A percentile compares a stretch with the other conserved stretches of the same genome.
Evolutionary conservation across 345 rosid genomes (phyloP).

Genomic region (Eucalyptus sp.): DNA sequence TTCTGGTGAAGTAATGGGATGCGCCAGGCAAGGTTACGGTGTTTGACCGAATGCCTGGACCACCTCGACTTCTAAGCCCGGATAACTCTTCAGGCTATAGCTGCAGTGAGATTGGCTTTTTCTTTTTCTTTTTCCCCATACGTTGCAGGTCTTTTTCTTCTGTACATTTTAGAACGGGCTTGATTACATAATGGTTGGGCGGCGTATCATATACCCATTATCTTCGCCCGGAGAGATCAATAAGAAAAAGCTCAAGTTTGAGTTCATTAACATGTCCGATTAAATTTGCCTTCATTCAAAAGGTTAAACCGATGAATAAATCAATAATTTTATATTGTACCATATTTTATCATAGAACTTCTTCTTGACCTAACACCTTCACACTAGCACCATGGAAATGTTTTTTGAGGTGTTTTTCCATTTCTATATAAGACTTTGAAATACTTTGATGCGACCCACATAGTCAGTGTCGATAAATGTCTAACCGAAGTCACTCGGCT

Average conservation of each 20-base stretch:
- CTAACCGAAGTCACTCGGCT: neutral
- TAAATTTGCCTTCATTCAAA: neutral
- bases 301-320: neutral
- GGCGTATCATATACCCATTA: neutral
- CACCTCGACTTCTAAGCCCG: slow-evolving; percentile 8
- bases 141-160: neutral
- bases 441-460: neutral
- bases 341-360: neutral
- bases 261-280: neutral
- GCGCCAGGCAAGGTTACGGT: neutral
- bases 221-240: neutral
- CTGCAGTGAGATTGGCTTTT: neutral
- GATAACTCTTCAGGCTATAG: neutral
- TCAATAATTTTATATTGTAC: neutral
- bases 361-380: neutral
- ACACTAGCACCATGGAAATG: neutral
- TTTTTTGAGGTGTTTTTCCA: neutral
- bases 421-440: neutral
- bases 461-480: neutral
- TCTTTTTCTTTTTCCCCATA: neutral
- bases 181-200: neutral
- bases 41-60: slow-evolving; percentile 21
- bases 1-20: neutral
- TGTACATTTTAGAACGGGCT: neutral
- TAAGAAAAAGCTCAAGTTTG: neutral